These are phyloP conservation scores for Licmophora abbreviata DNA, from an alignment of 108 stramenopile species.

Conservation along the genomic window DNA sequence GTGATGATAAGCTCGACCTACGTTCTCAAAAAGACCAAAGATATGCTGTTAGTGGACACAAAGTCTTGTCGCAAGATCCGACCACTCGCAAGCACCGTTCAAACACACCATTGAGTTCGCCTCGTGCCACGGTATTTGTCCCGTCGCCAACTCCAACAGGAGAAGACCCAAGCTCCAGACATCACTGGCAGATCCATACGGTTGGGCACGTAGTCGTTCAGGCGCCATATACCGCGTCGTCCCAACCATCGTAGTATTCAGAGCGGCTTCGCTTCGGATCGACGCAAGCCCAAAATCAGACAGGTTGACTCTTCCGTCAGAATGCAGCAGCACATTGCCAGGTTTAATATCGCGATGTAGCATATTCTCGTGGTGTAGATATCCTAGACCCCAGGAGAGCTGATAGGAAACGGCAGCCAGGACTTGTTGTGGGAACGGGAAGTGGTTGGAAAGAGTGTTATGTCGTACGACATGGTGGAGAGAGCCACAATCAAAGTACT, in stretches of 20 bases:
- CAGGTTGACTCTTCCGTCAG: conserved; percentile 73
- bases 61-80: too few relatives aligned
- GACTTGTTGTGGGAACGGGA: conserved; percentile 36
- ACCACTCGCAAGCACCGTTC: conserved; percentile 38
- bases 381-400: conserved; percentile 75
- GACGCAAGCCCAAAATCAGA: conserved; percentile 89
- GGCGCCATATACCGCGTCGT: conserved; percentile 87
- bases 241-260: conserved; percentile 78
- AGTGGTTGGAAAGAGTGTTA: conserved; percentile 11
- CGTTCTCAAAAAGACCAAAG: conserved; percentile 61
- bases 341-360: conserved; percentile 93
- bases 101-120: conserved; percentile 43
- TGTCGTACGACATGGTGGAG: too few relatives aligned
- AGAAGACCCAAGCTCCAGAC: conserved; percentile 89
- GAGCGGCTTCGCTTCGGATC: conserved; percentile 19
- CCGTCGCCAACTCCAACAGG: conserved; percentile 57
- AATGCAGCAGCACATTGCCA: conserved; percentile 74
- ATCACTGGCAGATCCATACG: conserved; percentile 72
- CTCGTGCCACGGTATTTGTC: conserved; percentile 49
- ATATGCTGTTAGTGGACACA: too few relatives aligned
- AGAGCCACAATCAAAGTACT: conserved; percentile 79
- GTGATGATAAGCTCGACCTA: conserved; percentile 30
- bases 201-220: conserved; percentile 66
- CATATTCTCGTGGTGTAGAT: conserved; percentile 73
- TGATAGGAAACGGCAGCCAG: conserved; percentile 71